These are phyloP conservation scores for Scutellaria galericulata DNA, from an alignment of 257 asterid genomes.

Conservation along the genomic window DNA sequence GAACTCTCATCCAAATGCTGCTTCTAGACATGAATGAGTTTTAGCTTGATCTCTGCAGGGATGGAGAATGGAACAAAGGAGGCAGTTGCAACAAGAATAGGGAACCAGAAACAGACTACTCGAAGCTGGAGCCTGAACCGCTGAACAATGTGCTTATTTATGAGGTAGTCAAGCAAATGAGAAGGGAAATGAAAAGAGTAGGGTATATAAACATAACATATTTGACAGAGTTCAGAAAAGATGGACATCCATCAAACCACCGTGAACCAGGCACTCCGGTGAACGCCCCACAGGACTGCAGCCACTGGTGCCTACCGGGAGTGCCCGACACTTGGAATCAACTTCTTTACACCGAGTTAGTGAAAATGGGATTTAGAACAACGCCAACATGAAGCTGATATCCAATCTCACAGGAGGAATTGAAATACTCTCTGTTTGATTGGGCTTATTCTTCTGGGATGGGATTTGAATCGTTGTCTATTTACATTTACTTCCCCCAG, in stretches of 20 bases:
- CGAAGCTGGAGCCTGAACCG: constrained; percentile 52
- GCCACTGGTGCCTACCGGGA: constrained; percentile 96
- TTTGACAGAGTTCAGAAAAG: constrained; percentile 65
- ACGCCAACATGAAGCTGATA: constrained; percentile 22
- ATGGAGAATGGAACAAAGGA: constrained; percentile 49
- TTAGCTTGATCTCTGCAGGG: constrained; percentile 25
- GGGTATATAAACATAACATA: constrained; percentile 63
- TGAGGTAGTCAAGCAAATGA: constrained; percentile 49
- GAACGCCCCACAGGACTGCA: constrained; percentile 76
- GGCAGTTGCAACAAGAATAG: constrained; percentile 46
- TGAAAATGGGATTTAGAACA: constrained; percentile 50
- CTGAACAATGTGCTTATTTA: constrained; percentile 47
- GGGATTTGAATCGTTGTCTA: constrained; percentile 1
- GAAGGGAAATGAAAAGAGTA: constrained; percentile 32
- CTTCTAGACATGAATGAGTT: too few relatives aligned
- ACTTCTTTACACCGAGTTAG: constrained; percentile 60
- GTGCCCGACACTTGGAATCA: constrained; percentile 87
- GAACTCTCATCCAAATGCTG: too few relatives aligned
- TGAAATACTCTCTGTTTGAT: not conserved
- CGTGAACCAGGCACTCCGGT: constrained; percentile 71
- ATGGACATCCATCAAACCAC: constrained; percentile 77
- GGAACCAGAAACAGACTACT: constrained; percentile 52
- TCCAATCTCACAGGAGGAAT: not conserved
- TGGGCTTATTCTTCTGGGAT: constrained; percentile 39
- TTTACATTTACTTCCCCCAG: constrained; percentile 35